These are phyloP conservation scores for Debaryomyces tyrocola DNA, from an alignment of 805 yeast genomes.

Conservation along the genomic window DNA sequence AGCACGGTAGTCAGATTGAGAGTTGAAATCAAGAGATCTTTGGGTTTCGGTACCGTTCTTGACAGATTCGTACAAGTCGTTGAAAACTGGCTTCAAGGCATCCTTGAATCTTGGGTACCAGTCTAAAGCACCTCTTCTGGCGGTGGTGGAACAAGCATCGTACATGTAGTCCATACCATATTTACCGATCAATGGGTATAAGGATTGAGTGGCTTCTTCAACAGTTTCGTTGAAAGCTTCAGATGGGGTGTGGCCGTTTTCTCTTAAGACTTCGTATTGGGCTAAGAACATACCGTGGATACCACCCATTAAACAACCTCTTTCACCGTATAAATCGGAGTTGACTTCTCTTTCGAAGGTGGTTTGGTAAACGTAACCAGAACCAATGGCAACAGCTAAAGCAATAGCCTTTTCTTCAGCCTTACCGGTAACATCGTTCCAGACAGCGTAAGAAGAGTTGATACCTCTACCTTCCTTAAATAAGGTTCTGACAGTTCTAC, in stretches of 20 bases:
- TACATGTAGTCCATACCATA: slow-evolving; percentile 99
- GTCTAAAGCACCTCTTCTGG: slow-evolving; percentile 99
- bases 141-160: slow-evolving; percentile 99
- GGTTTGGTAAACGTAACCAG: slow-evolving; percentile 99
- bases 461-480: slow-evolving; percentile 99
- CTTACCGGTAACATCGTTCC: slow-evolving; percentile 98
- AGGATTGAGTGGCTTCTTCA: slow-evolving; percentile 99
- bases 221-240: slow-evolving; percentile 99
- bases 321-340: slow-evolving; percentile 99
- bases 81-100: slow-evolving; percentile 97
- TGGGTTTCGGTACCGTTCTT: slow-evolving; percentile 96
- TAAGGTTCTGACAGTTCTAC: slow-evolving; percentile 98
- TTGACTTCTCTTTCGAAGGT: slow-evolving; percentile 98
- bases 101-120: slow-evolving; percentile 99
- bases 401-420: slow-evolving; percentile 99
- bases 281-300: slow-evolving; percentile 99
- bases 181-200: slow-evolving; percentile 98
- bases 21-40: slow-evolving; percentile 98
- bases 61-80: slow-evolving; percentile 92
- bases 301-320: slow-evolving; percentile 99
- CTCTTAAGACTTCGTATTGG: slow-evolving; percentile 99
- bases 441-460: slow-evolving; percentile 98
- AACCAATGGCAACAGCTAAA: slow-evolving; percentile 97
- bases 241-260: slow-evolving; percentile 99
- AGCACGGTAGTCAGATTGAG: slow-evolving; percentile 96